These are phyloP conservation scores for Peniophora sp. DNA, from an alignment of 1,284 basidiomycete genomes.

Conservation along the genomic window DNA sequence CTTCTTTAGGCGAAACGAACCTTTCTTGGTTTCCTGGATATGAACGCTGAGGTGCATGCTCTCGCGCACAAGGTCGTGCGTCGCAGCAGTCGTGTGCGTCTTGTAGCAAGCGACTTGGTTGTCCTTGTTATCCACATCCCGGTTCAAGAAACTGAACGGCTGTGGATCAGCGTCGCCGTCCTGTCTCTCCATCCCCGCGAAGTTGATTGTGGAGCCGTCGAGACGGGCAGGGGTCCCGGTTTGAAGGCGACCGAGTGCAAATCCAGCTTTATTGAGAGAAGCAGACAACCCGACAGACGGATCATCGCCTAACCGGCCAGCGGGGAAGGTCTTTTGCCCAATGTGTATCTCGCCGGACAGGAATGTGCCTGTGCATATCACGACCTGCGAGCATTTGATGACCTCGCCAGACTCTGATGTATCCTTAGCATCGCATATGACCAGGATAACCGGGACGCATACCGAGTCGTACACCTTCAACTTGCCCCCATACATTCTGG, in stretches of 20 bases:
- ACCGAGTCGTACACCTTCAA: conserved; percentile 69
- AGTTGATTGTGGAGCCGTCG: conserved; percentile 64
- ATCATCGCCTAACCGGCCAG: conserved; percentile 74
- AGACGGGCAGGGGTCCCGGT: conserved; percentile 87
- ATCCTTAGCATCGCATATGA: background rate
- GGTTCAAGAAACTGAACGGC: conserved; percentile 48
- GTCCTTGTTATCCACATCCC: conserved; percentile 37
- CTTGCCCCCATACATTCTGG: conserved; percentile 33
- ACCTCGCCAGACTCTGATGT: conserved; percentile 64
- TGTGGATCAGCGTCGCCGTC: conserved; percentile 50
- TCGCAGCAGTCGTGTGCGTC: conserved; percentile 65
- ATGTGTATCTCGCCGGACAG: conserved; percentile 86
- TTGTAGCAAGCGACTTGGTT: conserved; percentile 71
- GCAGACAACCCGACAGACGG: conserved; percentile 71
- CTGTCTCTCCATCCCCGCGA: conserved; percentile 48
- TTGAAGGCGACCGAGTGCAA: conserved; percentile 76
- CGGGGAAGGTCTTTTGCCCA: conserved; percentile 71
- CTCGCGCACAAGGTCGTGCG: conserved; percentile 67
- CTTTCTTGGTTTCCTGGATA: conserved; percentile 82
- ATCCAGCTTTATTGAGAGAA: conserved; percentile 68
- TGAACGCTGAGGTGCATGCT: conserved; percentile 76
- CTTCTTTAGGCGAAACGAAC: conserved; percentile 24
- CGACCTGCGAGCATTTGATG: conserved; percentile 71
- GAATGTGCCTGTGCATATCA: conserved; percentile 89
- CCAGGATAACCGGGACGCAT: conserved; percentile 9